A percentile compares a stretch with the other conserved stretches of the same genome.
phyloP scores from a whole-genome alignment of 129 eudicot species.

The Glebionis coronaria region DNA sequence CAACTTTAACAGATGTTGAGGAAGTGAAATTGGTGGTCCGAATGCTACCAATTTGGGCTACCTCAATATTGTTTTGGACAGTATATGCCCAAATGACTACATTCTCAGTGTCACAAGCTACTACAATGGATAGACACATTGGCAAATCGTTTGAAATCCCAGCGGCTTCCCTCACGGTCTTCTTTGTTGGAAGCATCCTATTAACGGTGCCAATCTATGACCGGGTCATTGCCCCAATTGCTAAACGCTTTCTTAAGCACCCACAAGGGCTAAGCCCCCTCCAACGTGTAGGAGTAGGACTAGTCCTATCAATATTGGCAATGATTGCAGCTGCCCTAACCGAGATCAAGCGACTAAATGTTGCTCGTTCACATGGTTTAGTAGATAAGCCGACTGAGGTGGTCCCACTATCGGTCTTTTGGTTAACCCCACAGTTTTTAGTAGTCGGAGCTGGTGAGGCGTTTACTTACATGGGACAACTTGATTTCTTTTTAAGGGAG shows the following conservation, averaged over 20 bases:
- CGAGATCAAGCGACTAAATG: conserved; percentile 55
- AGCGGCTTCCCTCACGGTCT: conserved; percentile 72
- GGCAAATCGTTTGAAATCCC: conserved; percentile 69
- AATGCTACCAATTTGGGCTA: conserved; percentile 88
- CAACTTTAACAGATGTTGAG: conserved; percentile 79
- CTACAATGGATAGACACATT: conserved; percentile 72
- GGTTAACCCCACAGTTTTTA: conserved; percentile 72
- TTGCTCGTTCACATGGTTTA: conserved; percentile 44
- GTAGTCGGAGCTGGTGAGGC: conserved; percentile 89
- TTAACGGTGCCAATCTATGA: conserved; percentile 67
- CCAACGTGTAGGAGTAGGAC: conserved; percentile 61
- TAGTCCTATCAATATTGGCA: conserved; percentile 50
- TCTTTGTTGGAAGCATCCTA: conserved; percentile 69
- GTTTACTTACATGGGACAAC: conserved; percentile 81
- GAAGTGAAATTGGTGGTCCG: conserved; percentile 69
- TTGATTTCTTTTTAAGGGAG: conserved; percentile 54
- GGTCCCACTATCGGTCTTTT: conserved; percentile 62
- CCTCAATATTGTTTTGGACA: conserved; percentile 74
- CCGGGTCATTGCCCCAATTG: conserved; percentile 49
- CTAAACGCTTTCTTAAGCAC: conserved; percentile 36
- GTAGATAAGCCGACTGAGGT: conserved; percentile 26
- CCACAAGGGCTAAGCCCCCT: conserved; percentile 74
- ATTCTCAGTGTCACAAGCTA: conserved; percentile 78
- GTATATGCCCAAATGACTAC: conserved; percentile 91
- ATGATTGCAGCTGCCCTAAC: conserved; percentile 64